Conservation (phyloP, 2,329 filamentous ascomycete species). For the Karstenula rhodostoma region DNA sequence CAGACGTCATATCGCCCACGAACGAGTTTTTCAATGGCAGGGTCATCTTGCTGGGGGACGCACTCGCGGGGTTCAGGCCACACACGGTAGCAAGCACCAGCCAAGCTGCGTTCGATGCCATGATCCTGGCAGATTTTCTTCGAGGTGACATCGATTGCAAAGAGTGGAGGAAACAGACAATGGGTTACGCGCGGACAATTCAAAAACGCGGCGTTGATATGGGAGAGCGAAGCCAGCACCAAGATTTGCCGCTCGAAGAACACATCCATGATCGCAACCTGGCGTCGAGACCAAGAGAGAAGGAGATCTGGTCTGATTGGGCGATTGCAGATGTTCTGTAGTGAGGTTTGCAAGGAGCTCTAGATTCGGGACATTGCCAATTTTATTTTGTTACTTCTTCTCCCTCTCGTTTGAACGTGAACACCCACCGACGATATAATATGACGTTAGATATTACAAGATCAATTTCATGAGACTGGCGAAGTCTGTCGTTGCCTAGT, state of each 20-base stretch:
- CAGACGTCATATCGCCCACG: constrained; percentile 50
- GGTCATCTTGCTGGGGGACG: constrained; percentile 58
- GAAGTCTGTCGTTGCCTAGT: no score
- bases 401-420: no score
- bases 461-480: no score
- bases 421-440: no score
- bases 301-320: constrained; percentile 39
- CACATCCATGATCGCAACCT: constrained; percentile 36
- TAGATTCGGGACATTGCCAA: no score
- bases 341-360: not conserved
- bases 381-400: no score
- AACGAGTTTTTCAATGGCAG: constrained; percentile 53
- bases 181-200: constrained; percentile 48
- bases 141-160: constrained; percentile 45
- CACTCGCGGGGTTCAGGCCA: constrained; percentile 56
- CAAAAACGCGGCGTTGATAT: constrained; percentile 51
- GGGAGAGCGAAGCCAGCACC: constrained; percentile 53
- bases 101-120: constrained; percentile 57
- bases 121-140: constrained; percentile 52
- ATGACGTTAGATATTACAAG: not conserved
- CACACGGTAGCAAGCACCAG: constrained; percentile 58
- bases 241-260: constrained; percentile 35
- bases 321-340: constrained; percentile 22
- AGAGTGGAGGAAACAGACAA: constrained; percentile 48
- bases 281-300: constrained; percentile 32